Base-by-base conservation (phyloP, 1,139 yeast species). In the Taphrina communis region DNA sequence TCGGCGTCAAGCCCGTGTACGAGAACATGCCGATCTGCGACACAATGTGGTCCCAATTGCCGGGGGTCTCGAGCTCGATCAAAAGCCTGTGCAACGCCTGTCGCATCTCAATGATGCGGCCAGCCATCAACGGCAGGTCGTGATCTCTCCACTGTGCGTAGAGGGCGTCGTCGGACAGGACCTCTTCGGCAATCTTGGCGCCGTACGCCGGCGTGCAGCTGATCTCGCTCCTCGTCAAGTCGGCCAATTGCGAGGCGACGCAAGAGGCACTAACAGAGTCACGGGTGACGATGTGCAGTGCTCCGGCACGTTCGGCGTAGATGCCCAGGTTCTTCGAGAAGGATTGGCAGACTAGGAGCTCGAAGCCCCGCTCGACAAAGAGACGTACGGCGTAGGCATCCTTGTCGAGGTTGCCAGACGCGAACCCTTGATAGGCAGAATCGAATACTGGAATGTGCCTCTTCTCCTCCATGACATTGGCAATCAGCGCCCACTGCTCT, bases 311-410 rank as follows among this genome's bases (percentile, higher is more conserved):
- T 82, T 94, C 97, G 74, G 97, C 97, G 79, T 94, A 92, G 71
- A 93, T 85, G 44, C 99, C 99, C 94, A 94, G 90, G 82, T 93
- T 93, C 81, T 93, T 93, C 73, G 98, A 96, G 80, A 93, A 93
- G 1, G 97, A 91, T 81, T 91, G 97, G 78, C 96, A 89, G 71
- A 90, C 82, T 67, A 89, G 83, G 73, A 88, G 79, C 66, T 88
- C 84, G 72, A 85, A 51, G 75, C 80, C 77, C 78, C 77, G 77
- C 74, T 76, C 73, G 76, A 80, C 76, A 81, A 78, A 75, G 80
- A 78, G 75, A 75, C 82, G 78, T 48, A 82, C 78, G 31, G 84
- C 81, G 77, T 78, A 84, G 38, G 88, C 84, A 73, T 86, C 89
- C 65, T 80, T 76, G 70, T 78, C 81, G 59, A 83, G 76, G 71